These are phyloP conservation scores for Plasmodium malariae DNA, from an alignment of 169 alveolate genomes.

Conservation along the genomic window DNA sequence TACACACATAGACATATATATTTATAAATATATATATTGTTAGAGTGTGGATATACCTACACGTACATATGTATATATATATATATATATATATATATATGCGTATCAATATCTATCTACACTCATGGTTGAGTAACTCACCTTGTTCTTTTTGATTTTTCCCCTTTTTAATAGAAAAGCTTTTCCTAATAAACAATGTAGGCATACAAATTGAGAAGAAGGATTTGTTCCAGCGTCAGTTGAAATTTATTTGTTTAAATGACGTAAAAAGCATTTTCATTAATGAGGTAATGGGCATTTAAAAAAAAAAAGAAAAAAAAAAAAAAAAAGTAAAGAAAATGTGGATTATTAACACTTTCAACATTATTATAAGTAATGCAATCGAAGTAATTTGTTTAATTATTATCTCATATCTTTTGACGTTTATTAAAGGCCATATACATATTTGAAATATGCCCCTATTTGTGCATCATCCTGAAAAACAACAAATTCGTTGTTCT, in stretches of 20 bases:
- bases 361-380: background rate
- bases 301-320: background rate
- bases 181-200: slow-evolving; percentile 42
- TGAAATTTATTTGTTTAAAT: slow-evolving; percentile 50
- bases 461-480: slow-evolving; percentile 36
- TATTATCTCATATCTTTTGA: slow-evolving; percentile 6
- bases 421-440: slow-evolving; percentile 49
- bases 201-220: slow-evolving; percentile 69
- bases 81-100: background rate
- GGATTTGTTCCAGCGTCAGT: slow-evolving; percentile 10
- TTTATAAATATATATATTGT: background rate
- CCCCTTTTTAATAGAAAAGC: slow-evolving; percentile 29
- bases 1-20: background rate
- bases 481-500: slow-evolving; percentile 36
- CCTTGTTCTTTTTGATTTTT: slow-evolving; percentile 13
- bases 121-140: background rate
- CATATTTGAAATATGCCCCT: slow-evolving; percentile 66
- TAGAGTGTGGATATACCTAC: background rate
- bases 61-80: background rate
- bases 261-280: slow-evolving; percentile 38
- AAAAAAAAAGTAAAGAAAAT: slow-evolving; percentile 2
- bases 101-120: background rate
- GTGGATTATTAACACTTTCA: background rate
- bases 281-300: slow-evolving; percentile 29
- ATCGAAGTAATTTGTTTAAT: background rate